phyloP scores from a whole-genome alignment of 306 rosid genomes.

The Inga oerstediana region DNA sequence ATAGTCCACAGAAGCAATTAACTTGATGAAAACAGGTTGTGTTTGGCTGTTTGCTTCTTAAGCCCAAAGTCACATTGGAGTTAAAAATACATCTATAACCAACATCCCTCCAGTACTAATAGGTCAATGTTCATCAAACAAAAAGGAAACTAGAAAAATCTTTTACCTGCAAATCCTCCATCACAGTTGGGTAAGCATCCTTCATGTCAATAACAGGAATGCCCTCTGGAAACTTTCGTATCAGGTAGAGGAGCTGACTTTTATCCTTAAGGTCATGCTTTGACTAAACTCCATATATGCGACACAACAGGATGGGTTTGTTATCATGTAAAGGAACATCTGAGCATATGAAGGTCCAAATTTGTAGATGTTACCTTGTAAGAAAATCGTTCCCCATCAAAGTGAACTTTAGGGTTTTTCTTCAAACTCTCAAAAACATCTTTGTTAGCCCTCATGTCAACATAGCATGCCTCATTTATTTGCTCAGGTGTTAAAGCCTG shows the following conservation, averaged over 20 bases:
- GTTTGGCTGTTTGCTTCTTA: not conserved
- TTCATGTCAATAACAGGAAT: constrained; percentile 85
- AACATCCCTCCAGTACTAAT: constrained; percentile 11
- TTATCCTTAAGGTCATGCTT: constrained; percentile 81
- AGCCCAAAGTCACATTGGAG: not conserved
- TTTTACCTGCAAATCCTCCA: constrained; percentile 92
- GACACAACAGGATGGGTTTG: not conserved
- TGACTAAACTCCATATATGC: constrained; percentile 55
- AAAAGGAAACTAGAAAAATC: constrained; percentile 8
- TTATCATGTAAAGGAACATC: not conserved
- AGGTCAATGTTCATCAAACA: not conserved
- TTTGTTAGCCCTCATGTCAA: constrained; percentile 78
- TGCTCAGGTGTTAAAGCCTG: constrained; percentile 77
- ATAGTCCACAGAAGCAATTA: not conserved
- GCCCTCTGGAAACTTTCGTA: constrained; percentile 89
- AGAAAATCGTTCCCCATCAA: constrained; percentile 83
- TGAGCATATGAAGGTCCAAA: constrained; percentile 7
- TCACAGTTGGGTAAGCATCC: constrained; percentile 63
- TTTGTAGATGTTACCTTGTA: constrained; percentile 66
- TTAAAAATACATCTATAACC: constrained; percentile 2
- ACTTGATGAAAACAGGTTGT: not conserved
- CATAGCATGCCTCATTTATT: constrained; percentile 82
- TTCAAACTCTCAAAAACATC: constrained; percentile 88
- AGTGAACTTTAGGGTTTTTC: constrained; percentile 83
- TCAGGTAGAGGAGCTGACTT: constrained; percentile 64